Evolutionary conservation across 2,329 filamentous ascomycete genomes (phyloP), one percentile per base, ranked within the genome.

Genomic region (Botryotinia calthae): DNA sequence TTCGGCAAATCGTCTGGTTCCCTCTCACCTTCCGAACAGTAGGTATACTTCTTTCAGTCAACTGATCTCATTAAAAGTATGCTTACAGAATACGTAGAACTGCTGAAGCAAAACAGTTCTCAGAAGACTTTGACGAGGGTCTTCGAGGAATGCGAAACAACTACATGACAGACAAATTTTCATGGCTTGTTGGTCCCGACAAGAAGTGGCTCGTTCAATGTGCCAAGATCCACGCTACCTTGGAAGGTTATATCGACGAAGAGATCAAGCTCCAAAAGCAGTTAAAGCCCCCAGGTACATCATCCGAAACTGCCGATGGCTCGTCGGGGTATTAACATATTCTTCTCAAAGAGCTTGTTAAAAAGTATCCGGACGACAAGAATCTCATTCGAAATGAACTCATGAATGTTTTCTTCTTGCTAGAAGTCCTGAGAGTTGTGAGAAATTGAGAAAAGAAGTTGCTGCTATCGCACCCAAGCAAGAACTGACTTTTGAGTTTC

Each of bases 321-420:
- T 34, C 44, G 25, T 22, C 59, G 10, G 34, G 59, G 2, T 56
- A 72, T 28, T 46, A 67, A 37, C 83, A 83, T 70, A 81, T 84
- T 44, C 85, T 88, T 72, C 77, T 88, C 34, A 78, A 85, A 62
- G 85, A 86, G 61, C 79, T 89, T 34, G 84, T 83, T 37, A 81
- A 82, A 34, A 79, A 83, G 46, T 54, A 31, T n/a, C 83, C 83
- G 1, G 77, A 81, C 3, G 83, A 87, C 77, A 80, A 81, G 20
- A 81, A 78, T 22, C 77, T 81, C 16, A 72, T 84, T 2, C 76
- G 80, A 22, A 79, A 81, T 67, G 79, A 83, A 73, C 56, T 76
- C 1, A 72, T 80, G 28, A 76, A 77, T 42, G 78, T 83, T 42
- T 76, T 84, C 42, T 72, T 83, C 73, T 81, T 4, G 73, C 79